Percentiles rank a stretch among this genome's conserved stretches.
These are phyloP conservation scores for Sordariomycetes sp. DNA, from an alignment of 2,329 filamentous ascomycete genomes.

Conservation along the genomic window DNA sequence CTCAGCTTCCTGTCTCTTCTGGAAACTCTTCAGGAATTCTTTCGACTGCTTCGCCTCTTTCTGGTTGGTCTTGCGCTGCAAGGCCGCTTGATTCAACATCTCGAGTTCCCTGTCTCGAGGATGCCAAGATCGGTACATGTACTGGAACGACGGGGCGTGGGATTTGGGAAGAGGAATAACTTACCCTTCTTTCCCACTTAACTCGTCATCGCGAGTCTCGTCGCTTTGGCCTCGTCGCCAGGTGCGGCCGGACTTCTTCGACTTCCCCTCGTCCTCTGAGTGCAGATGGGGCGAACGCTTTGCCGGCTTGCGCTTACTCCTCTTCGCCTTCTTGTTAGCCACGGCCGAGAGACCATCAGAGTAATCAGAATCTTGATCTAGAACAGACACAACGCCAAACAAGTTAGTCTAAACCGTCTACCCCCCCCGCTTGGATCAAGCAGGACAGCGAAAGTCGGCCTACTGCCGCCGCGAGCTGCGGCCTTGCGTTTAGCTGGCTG, in stretches of 20 bases:
- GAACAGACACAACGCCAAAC: not conserved
- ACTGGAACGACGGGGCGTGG: not conserved
- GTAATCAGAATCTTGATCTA: not conserved
- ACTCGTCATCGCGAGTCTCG: not conserved
- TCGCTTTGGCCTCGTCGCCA: not conserved
- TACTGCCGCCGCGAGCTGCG: not conserved
- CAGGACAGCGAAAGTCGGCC: not conserved
- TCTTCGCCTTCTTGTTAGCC: slow-evolving; percentile 4
- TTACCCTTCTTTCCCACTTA: not conserved
- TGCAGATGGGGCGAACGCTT: not conserved
- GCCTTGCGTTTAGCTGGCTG: slow-evolving; percentile 2
- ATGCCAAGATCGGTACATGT: not conserved
- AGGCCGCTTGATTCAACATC: not conserved
- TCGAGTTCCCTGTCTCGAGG: not conserved
- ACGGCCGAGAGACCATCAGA: not conserved
- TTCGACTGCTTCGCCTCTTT: not conserved
- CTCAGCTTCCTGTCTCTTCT: not conserved
- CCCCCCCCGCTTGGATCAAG: not conserved
- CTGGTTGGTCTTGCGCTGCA: slow-evolving; percentile 1
- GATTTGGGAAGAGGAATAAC: not conserved
- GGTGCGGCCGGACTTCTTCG: not conserved
- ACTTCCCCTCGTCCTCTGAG: not conserved
- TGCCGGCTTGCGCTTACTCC: not conserved
- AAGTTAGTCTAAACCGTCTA: not conserved
- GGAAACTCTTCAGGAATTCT: not conserved